A percentile compares a stretch with the other conserved stretches of the same genome.
phyloP scores from a whole-genome alignment of 352 stramenopile genomes.

The Pythium rhizo-oryzae region DNA sequence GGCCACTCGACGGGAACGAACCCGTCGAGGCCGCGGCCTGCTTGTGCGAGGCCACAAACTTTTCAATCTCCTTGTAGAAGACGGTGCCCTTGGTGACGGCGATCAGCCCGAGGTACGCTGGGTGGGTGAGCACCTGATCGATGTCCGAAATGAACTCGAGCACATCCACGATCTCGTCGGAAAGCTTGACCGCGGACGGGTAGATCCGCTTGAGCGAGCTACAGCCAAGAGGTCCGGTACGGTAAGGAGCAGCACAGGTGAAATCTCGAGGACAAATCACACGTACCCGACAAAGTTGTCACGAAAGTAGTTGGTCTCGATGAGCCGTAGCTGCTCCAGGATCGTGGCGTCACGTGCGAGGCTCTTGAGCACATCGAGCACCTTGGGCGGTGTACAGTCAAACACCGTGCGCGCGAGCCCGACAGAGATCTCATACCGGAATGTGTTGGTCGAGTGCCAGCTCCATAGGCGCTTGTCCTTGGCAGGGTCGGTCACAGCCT shows the following conservation, averaged over 20 bases:
- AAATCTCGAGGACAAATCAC: background rate
- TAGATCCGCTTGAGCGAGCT: conserved; percentile 68
- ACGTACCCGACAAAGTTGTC: conserved; percentile 55
- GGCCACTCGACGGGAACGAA: background rate
- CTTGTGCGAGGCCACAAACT: conserved; percentile 52
- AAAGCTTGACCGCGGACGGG: conserved; percentile 55
- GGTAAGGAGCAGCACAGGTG: no score
- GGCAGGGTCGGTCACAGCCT: conserved; percentile 22
- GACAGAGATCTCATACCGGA: conserved; percentile 73
- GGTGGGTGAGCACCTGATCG: conserved; percentile 62
- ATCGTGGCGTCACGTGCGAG: conserved; percentile 52
- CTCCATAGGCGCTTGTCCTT: conserved; percentile 30
- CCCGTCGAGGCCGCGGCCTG: conserved; percentile 24
- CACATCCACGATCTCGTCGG: conserved; percentile 67
- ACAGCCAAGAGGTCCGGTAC: no score
- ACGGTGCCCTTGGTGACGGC: conserved; percentile 51
- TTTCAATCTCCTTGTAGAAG: conserved; percentile 61
- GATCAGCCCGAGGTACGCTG: conserved; percentile 62
- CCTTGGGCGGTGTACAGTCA: conserved; percentile 60
- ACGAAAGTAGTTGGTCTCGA: conserved; percentile 73
- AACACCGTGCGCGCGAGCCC: conserved; percentile 59
- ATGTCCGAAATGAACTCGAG: conserved; percentile 78
- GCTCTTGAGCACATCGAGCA: conserved; percentile 61
- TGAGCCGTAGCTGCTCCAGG: conserved; percentile 58
- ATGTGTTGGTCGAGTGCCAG: conserved; percentile 40